Percentiles rank a stretch among this genome's conserved stretches.
Evolutionary conservation across 257 asterid species (phyloP).

Genomic region (Penstemon eatonii): DNA sequence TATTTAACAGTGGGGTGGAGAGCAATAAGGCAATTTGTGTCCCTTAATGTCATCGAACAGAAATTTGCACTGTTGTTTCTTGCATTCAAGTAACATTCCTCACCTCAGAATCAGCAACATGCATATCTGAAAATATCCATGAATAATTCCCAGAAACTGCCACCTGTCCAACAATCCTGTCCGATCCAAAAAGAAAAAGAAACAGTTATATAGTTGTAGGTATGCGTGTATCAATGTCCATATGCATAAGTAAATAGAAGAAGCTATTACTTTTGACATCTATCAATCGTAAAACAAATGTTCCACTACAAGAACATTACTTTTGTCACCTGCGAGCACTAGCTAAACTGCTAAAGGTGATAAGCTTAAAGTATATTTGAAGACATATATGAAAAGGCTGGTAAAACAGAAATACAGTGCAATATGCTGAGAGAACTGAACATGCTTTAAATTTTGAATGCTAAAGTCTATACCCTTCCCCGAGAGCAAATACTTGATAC

Average conservation of each 20-base stretch:
- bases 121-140: conserved; percentile 72
- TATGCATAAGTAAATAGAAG: conserved; percentile 1
- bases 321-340: conserved; percentile 22
- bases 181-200: conserved; percentile 24
- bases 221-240: background rate
- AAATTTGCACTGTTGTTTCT: background rate
- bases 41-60: conserved; percentile 15
- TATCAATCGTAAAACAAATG: background rate
- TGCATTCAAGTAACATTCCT: conserved; percentile 14
- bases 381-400: conserved; percentile 19
- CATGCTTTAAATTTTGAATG: conserved; percentile 17
- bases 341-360: background rate
- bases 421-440: background rate
- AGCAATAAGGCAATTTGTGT: background rate
- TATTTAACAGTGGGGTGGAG: background rate
- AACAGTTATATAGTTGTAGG: conserved; percentile 1
- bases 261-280: conserved; percentile 9
- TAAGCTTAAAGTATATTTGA: conserved; percentile 2
- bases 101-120: conserved; percentile 62
- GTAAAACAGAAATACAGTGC: conserved; percentile 27
- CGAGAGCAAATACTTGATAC: conserved; percentile 80
- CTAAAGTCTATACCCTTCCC: conserved; percentile 79
- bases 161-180: conserved; percentile 83
- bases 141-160: conserved; percentile 91
- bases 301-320: conserved; percentile 9